Evolutionary conservation across 2,329 filamentous ascomycete species (phyloP).

Genomic region (Cucurbitaria berberidis): DNA sequence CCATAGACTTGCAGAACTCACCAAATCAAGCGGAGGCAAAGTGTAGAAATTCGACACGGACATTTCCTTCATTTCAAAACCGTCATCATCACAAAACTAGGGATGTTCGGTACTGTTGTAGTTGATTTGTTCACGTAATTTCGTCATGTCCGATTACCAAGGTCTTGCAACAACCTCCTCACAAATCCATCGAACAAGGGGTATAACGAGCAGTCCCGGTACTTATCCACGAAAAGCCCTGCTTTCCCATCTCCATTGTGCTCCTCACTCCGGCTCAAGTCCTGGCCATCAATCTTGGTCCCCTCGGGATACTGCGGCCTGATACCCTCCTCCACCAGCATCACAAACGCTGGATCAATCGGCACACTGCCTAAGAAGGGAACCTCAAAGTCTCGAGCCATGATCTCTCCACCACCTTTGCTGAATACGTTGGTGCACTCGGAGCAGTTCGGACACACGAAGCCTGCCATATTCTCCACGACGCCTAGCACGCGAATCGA

Average conservation of each 20-base stretch:
- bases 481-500: constrained; percentile 82
- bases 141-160: constrained; percentile 19
- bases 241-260: constrained; percentile 30
- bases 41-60: no score
- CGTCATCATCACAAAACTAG: no score
- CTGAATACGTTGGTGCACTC: constrained; percentile 95
- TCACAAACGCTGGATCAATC: constrained; percentile 90
- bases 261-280: constrained; percentile 30
- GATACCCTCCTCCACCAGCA: constrained; percentile 78
- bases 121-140: neutral
- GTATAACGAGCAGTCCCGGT: constrained; percentile 72
- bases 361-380: constrained; percentile 86
- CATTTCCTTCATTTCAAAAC: no score
- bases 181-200: constrained; percentile 73
- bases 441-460: constrained; percentile 75
- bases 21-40: neutral
- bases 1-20: neutral
- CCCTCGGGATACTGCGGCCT: constrained; percentile 72
- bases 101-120: no score
- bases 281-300: constrained; percentile 54
- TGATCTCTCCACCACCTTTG: constrained; percentile 84
- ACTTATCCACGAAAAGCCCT: constrained; percentile 70
- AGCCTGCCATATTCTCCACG: constrained; percentile 95
- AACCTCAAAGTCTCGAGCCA: constrained; percentile 86
- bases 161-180: constrained; percentile 54